phyloP scores from a whole-genome alignment of 2,329 filamentous ascomycete species.

The Cercospora nicotianae region DNA sequence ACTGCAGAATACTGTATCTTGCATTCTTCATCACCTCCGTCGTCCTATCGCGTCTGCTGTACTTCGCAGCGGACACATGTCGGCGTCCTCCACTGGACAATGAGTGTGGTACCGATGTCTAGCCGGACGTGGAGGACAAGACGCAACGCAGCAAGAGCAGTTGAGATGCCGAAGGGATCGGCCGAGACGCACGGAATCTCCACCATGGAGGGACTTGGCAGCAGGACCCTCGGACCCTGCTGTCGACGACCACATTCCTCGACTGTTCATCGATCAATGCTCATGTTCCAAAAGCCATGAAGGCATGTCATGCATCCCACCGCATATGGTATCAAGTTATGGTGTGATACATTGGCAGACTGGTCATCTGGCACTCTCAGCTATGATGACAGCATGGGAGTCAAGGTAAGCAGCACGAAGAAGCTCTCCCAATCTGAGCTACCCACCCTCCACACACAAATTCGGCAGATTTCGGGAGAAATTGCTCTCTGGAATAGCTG shows the following conservation, averaged over 20 bases:
- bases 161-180: neutral
- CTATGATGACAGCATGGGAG: neutral
- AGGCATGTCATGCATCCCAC: neutral
- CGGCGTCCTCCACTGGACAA: neutral
- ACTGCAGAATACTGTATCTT: neutral
- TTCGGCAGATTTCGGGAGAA: constrained; percentile 3
- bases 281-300: neutral
- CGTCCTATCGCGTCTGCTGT: neutral
- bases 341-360: neutral
- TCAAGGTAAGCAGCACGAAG: neutral
- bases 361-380: neutral
- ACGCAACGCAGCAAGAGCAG: neutral
- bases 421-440: neutral
- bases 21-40: neutral
- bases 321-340: neutral
- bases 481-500: neutral
- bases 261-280: neutral
- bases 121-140: neutral
- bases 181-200: neutral
- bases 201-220: neutral
- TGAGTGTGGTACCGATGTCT: neutral
- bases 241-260: neutral
- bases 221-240: neutral
- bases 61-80: constrained; percentile 1
- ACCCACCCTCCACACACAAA: neutral